These are phyloP conservation scores for Conticribra guillardii DNA, from an alignment of 108 stramenopile genomes.

Conservation along the genomic window DNA sequence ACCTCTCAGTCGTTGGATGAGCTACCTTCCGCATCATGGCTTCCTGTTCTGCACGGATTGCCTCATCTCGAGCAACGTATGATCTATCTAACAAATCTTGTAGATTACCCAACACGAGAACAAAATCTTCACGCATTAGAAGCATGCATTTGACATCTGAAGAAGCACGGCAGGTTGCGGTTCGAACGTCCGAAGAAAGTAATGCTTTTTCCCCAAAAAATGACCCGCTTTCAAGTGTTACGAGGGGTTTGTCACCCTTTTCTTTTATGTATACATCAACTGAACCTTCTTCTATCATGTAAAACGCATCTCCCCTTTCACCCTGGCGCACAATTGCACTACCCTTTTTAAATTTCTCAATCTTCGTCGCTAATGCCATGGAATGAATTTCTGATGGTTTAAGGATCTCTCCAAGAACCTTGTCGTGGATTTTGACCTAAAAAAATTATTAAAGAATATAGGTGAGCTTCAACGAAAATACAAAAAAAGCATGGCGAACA, in stretches of 20 bases:
- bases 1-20: constrained; percentile 20
- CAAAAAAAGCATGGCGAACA: not conserved
- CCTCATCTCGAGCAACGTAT: constrained; percentile 30
- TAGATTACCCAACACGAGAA: constrained; percentile 63
- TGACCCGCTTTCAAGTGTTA: constrained; percentile 41
- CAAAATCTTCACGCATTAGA: constrained; percentile 73
- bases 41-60: constrained; percentile 4
- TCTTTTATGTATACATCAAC: constrained; percentile 53
- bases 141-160: constrained; percentile 51
- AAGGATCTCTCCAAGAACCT: constrained; percentile 51
- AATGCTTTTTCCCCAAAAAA: constrained; percentile 65
- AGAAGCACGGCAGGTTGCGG: constrained; percentile 56
- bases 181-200: constrained; percentile 47
- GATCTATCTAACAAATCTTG: constrained; percentile 54
- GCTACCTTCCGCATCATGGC: constrained; percentile 13
- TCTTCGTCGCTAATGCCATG: constrained; percentile 47
- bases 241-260: constrained; percentile 42
- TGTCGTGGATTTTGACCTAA: constrained; percentile 54
- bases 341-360: constrained; percentile 42
- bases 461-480: not conserved
- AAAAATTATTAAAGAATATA: constrained; percentile 11
- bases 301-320: constrained; percentile 53
- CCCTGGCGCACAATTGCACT: constrained; percentile 52
- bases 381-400: constrained; percentile 51
- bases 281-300: constrained; percentile 56